A percentile compares a stretch with the other conserved stretches of the same genome.
Evolutionary conservation across 2,329 filamentous ascomycete genomes (phyloP).

Genomic region (Ophiocordyceps camponoti-leonardi): DNA sequence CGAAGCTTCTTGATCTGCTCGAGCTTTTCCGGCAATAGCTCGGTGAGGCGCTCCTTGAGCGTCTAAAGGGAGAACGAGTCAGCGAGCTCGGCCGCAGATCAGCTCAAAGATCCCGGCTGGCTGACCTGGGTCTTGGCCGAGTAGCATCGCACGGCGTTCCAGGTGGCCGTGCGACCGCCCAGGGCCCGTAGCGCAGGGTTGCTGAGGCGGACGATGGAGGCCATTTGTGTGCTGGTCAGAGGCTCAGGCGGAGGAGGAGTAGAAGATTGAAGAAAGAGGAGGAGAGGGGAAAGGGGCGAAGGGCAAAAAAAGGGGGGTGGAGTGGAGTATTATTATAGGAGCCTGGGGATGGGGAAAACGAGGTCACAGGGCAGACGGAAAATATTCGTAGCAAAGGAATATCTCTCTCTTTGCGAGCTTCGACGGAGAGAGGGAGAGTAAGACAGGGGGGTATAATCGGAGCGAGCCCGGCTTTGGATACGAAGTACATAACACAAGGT

Average conservation of each 20-base stretch:
- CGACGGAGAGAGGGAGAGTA: neutral
- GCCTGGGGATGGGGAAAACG: neutral
- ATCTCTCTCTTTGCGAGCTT: neutral
- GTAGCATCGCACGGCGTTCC: constrained; percentile 78
- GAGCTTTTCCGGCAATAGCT: constrained; percentile 87
- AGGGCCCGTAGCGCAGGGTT: constrained; percentile 68
- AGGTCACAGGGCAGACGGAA: neutral
- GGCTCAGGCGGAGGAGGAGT: no score
- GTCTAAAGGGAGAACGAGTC: constrained; percentile 37
- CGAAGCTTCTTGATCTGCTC: constrained; percentile 98
- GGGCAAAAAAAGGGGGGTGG: no score
- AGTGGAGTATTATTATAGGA: neutral
- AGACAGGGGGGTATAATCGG: neutral
- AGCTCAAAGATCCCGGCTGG: neutral
- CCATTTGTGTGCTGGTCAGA: constrained; percentile 39
- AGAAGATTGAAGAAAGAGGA: no score
- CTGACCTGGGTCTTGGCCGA: constrained; percentile 80
- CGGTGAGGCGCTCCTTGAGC: constrained; percentile 95
- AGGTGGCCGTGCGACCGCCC: constrained; percentile 52
- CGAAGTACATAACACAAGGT: no score
- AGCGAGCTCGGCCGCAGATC: neutral
- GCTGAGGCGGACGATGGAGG: constrained; percentile 66
- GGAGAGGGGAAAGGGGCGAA: no score
- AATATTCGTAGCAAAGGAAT: neutral
- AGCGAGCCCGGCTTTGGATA: no score